phyloP scores from a whole-genome alignment of 2,329 filamentous ascomycete genomes.

The Clonostachys rosea region DNA sequence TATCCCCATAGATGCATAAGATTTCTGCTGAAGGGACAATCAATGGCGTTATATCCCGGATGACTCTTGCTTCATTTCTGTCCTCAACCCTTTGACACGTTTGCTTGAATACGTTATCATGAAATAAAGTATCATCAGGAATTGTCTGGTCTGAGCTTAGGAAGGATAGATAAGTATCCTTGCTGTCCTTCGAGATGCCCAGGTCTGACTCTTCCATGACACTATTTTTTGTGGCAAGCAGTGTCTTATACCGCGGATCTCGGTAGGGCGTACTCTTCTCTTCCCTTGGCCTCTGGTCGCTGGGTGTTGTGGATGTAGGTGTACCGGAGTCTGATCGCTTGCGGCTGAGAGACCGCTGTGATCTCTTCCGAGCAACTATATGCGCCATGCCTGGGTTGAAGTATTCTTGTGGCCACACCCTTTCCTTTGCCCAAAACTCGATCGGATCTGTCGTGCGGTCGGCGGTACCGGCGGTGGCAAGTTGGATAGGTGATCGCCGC shows the following conservation, averaged over 20 bases:
- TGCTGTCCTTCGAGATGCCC: constrained; percentile 22
- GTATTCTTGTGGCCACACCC: background rate
- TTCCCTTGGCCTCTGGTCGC: constrained; percentile 29
- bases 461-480: no score
- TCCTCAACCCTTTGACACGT: constrained; percentile 22
- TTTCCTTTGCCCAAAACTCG: background rate
- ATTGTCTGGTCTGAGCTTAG: constrained; percentile 1
- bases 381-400: background rate
- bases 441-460: background rate
- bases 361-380: background rate
- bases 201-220: constrained; percentile 27
- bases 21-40: constrained; percentile 29
- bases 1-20: constrained; percentile 18
- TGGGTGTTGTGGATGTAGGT: constrained; percentile 16
- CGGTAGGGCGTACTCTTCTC: constrained; percentile 29
- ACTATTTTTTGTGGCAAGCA: constrained; percentile 31
- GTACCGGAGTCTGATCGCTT: background rate
- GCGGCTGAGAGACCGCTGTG: background rate
- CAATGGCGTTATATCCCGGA: constrained; percentile 25
- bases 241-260: constrained; percentile 23
- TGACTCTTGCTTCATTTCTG: constrained; percentile 27
- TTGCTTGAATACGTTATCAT: constrained; percentile 25
- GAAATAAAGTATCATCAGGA: constrained; percentile 27
- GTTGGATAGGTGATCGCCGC: no score
- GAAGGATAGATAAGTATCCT: constrained; percentile 12